phyloP scores from a whole-genome alignment of 1,284 basidiomycete species.

The Apiotrichum montevideense region DNA sequence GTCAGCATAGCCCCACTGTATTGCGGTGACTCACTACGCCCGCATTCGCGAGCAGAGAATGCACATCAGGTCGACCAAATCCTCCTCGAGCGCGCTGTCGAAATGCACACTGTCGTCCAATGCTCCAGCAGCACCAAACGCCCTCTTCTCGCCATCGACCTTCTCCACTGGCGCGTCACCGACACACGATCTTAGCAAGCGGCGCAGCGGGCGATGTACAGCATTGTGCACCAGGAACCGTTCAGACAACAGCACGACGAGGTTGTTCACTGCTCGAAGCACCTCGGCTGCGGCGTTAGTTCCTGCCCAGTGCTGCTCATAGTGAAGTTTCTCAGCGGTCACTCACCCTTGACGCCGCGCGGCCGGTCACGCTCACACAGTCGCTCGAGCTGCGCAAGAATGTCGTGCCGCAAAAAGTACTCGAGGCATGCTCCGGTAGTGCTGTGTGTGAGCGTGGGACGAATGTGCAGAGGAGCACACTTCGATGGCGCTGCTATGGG shows the following conservation, averaged over 20 bases:
- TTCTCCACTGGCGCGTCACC: slow-evolving; percentile 76
- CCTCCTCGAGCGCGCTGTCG: slow-evolving; percentile 30
- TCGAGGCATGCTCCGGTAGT: slow-evolving; percentile 81
- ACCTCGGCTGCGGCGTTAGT: slow-evolving; percentile 57
- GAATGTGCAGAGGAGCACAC: no score
- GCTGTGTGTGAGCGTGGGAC: slow-evolving; percentile 46
- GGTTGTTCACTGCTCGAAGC: slow-evolving; percentile 72
- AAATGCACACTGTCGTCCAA: slow-evolving; percentile 43
- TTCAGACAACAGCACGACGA: slow-evolving; percentile 81
- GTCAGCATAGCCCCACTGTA: neutral
- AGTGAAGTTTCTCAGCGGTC: no score
- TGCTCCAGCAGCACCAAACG: slow-evolving; percentile 77
- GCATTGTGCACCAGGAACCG: slow-evolving; percentile 84
- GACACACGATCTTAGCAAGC: slow-evolving; percentile 78
- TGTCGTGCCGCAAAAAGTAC: slow-evolving; percentile 82
- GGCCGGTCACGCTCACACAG: slow-evolving; percentile 77
- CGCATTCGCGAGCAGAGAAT: slow-evolving; percentile 84
- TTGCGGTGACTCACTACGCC: slow-evolving; percentile 53
- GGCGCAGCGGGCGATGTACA: slow-evolving; percentile 79
- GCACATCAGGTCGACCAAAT: slow-evolving; percentile 84
- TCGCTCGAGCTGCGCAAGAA: slow-evolving; percentile 74
- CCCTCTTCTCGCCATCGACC: slow-evolving; percentile 61
- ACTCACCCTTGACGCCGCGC: slow-evolving; percentile 62
- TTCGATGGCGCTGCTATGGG: neutral
- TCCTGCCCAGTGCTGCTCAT: neutral